Conservation (phyloP, 768 basidiomycete genomes). For the Xerocomus potaroensis region DNA sequence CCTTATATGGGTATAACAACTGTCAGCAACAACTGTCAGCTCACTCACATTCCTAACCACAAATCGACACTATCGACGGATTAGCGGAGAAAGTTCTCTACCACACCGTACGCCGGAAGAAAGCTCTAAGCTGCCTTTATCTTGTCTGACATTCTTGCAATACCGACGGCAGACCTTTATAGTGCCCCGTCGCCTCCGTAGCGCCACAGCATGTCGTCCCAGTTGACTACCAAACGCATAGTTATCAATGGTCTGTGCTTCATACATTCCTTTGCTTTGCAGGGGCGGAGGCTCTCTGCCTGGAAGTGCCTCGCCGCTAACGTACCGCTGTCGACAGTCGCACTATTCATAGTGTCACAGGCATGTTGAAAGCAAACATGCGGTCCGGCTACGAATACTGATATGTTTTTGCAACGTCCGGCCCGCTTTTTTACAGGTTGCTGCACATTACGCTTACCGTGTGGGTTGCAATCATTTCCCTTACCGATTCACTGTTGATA, state of each 20-base stretch:
- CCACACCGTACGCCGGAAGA: no score
- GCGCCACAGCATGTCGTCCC: slow-evolving; percentile 19
- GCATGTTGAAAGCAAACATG: slow-evolving; percentile 29
- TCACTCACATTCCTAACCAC: no score
- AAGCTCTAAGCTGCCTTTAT: no score
- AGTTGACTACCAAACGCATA: slow-evolving; percentile 39
- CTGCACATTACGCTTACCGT: slow-evolving; percentile 70
- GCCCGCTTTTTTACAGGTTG: slow-evolving; percentile 49
- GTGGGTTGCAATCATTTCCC: slow-evolving; percentile 36
- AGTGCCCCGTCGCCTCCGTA: background rate
- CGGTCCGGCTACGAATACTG: background rate
- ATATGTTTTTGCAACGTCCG: slow-evolving; percentile 1
- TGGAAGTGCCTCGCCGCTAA: slow-evolving; percentile 8
- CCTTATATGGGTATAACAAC: no score
- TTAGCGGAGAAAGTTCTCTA: background rate
- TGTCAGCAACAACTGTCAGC: no score
- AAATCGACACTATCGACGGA: no score
- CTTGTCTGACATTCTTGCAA: background rate
- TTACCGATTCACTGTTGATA: background rate
- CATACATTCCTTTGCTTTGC: background rate
- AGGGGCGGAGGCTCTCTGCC: background rate
- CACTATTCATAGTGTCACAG: slow-evolving; percentile 49
- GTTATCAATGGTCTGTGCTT: slow-evolving; percentile 40
- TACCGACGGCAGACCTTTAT: background rate
- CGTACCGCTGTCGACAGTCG: slow-evolving; percentile 34